Conservation (phyloP, 2,329 filamentous ascomycete species). For the Nakataea oryzae region DNA sequence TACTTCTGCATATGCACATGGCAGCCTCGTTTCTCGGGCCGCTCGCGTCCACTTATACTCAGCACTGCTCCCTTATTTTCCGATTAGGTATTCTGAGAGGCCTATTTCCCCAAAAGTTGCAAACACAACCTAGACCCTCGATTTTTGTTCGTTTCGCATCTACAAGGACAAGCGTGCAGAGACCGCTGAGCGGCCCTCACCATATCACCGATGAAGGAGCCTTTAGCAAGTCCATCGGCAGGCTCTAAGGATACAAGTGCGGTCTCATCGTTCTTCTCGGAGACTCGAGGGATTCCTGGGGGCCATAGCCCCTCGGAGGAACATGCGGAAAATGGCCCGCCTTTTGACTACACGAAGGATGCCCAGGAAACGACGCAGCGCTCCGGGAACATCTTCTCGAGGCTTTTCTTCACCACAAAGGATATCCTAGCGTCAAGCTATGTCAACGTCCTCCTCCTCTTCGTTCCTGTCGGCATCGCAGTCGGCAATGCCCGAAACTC, state of each 20-base stretch:
- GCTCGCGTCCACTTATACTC: background rate
- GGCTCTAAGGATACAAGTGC: background rate
- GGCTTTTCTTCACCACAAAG: conserved; percentile 34
- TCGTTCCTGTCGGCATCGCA: conserved; percentile 58
- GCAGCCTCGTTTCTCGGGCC: no score
- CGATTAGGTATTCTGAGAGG: background rate
- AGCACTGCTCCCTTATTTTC: background rate
- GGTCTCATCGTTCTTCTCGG: no score
- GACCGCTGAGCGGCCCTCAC: background rate
- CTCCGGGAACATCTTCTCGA: background rate
- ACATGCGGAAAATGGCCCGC: background rate
- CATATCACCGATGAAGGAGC: background rate
- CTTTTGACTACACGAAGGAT: background rate
- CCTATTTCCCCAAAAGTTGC: background rate
- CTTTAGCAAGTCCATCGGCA: background rate
- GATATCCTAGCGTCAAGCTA: conserved; percentile 50
- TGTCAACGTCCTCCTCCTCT: conserved; percentile 57
- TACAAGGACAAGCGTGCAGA: background rate
- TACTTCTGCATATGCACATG: background rate
- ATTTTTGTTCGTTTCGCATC: no score
- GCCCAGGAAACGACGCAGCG: background rate
- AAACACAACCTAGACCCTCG: no score
- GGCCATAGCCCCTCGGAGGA: background rate
- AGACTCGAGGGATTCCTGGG: background rate
- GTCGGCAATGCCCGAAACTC: conserved; percentile 26